Base-by-base conservation (phyloP, 139 green algal genomes). In the Chlamydomonas applanata region DNA sequence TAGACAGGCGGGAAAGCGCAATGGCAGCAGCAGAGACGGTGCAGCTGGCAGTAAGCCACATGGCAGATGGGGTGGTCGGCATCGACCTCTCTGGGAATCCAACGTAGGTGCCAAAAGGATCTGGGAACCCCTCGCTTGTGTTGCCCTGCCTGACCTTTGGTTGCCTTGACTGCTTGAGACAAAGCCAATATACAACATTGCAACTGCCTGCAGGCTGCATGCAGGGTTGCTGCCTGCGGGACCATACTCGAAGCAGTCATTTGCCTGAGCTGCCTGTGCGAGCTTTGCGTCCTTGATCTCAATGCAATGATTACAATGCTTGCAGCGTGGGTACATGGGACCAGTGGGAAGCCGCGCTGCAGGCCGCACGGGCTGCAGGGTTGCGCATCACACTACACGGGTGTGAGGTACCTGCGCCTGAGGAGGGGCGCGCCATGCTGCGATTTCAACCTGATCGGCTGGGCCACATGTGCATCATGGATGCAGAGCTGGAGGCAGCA, bases 41-140 rank as follows among this genome's bases (percentile, higher is more conserved):
- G n/a, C 3, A 27, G 66, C n/a, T 70, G 53, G 63, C 32, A 52
- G 63, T 11, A n/a, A 53, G 63, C 24, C 34, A 30, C 34, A 29
- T 53, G 54, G 46, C 79, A 1, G 27, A 34, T 3, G 80, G 81
- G 22, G 86, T 94, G 32, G 86, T 89, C 3, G 91, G 91, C 2
- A 71, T 96, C 3, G 91, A 96, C 77, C 75, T 96, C 25, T 92
- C 84, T 11, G 91, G 91, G 35, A 91, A 95, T 76, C 91, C 91
- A 3, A 78, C 53, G 17, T 60, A 92, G 3, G 89, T 87, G 11
- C 13, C 57, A 17, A 94, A 85, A 89, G 56, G 20, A 2, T 74
- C 64, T 13, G 94, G 88, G 7, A 49, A 11, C 11, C 40, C 11
- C 7, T 11, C 7, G 7, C 40, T 49, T 49, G 7, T 49, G 7